phyloP scores from a whole-genome alignment of 352 stramenopile species.

The Globisporangium orthogonon region DNA sequence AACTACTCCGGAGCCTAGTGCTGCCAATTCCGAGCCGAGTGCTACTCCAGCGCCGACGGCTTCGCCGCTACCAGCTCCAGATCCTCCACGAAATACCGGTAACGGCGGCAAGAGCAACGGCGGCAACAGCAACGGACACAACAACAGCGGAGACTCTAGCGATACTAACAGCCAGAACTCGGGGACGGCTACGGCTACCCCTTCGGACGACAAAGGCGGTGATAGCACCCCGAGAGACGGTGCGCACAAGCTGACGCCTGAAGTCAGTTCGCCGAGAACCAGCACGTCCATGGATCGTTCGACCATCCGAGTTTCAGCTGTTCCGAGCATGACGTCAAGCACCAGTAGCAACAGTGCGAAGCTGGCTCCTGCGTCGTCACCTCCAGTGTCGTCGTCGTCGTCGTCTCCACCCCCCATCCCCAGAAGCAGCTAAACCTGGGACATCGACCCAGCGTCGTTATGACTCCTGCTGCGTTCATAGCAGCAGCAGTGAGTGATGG shows the following conservation, averaged over 20 bases:
- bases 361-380: too few species aligned
- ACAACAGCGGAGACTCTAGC: neutral
- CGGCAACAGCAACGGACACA: too few species aligned
- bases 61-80: neutral
- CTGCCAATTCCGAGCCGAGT: neutral
- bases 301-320: neutral
- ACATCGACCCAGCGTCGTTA: too few species aligned
- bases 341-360: neutral
- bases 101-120: neutral
- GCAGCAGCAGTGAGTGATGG: too few species aligned
- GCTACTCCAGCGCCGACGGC: neutral
- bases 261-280: neutral
- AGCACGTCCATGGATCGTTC: too few species aligned
- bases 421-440: too few species aligned
- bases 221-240: too few species aligned
- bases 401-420: too few species aligned
- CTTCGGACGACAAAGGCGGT: neutral
- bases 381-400: too few species aligned
- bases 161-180: neutral
- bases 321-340: neutral
- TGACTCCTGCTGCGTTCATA: too few species aligned
- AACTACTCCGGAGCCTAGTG: neutral
- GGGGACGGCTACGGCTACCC: neutral
- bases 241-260: neutral
- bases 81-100: neutral